Conservation (phyloP, 306 rosid species). For the Abrus precatorius region DNA sequence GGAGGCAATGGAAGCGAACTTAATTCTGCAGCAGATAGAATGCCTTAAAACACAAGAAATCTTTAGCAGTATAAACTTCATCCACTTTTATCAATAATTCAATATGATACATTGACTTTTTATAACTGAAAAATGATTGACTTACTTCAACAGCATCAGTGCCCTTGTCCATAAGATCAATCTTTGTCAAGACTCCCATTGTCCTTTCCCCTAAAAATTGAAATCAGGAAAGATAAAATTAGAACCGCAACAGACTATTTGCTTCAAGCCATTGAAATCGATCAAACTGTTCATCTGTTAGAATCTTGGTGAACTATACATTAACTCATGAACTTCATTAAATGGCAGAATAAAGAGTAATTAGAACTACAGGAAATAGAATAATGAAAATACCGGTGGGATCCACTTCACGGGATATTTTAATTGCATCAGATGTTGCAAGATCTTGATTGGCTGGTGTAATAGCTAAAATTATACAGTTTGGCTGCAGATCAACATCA, state of each 20-base stretch:
- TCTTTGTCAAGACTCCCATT: constrained; percentile 92
- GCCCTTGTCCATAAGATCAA: constrained; percentile 99
- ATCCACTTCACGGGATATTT: constrained; percentile 94
- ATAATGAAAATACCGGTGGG: constrained; percentile 73
- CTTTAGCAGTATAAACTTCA: background rate
- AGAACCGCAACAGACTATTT: constrained; percentile 29
- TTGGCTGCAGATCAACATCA: constrained; percentile 73
- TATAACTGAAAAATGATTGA: constrained; percentile 33
- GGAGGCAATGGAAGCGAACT: constrained; percentile 1
- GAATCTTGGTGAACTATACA: constrained; percentile 25
- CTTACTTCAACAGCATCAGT: constrained; percentile 97
- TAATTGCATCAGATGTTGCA: constrained; percentile 98
- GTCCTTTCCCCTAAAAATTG: constrained; percentile 88
- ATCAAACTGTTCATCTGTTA: constrained; percentile 17
- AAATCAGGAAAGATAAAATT: constrained; percentile 6
- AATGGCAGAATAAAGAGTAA: constrained; percentile 34
- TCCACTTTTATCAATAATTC: constrained; percentile 14
- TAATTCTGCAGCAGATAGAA: constrained; percentile 19
- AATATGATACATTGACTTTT: background rate
- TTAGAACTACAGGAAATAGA: constrained; percentile 24
- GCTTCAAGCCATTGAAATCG: constrained; percentile 30
- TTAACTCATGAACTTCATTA: constrained; percentile 5
- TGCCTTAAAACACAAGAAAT: constrained; percentile 31
- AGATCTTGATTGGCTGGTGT: constrained; percentile 99
- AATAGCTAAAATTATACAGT: constrained; percentile 90